A percentile compares a stretch with the other conserved stretches of the same genome.
Evolutionary conservation across 108 stramenopile species (phyloP).

Genomic region (Skeletonema grethae): DNA sequence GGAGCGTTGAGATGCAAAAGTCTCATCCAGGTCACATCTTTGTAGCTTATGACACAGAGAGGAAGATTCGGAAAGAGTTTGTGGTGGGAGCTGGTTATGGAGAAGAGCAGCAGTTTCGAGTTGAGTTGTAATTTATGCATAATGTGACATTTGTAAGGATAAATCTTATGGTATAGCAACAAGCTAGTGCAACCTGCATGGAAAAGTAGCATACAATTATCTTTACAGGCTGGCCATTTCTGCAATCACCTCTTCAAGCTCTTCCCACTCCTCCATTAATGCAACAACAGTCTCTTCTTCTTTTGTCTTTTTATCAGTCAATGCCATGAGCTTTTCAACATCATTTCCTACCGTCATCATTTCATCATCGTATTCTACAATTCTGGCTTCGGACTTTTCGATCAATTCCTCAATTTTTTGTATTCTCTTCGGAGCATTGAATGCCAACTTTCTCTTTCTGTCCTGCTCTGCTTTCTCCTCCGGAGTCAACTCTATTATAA

Average conservation of each 20-base stretch:
- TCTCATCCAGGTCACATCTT: constrained; percentile 61
- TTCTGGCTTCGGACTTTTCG: constrained; percentile 66
- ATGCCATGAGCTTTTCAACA: constrained; percentile 66
- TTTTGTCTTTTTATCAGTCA: constrained; percentile 59
- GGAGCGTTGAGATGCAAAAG: constrained; percentile 28
- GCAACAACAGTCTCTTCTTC: constrained; percentile 55
- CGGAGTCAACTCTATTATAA: constrained; percentile 20
- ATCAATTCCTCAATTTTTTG: constrained; percentile 76
- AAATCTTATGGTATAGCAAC: background rate
- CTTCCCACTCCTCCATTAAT: constrained; percentile 87
- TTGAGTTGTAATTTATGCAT: constrained; percentile 35
- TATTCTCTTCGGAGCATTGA: constrained; percentile 85
- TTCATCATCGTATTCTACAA: constrained; percentile 71
- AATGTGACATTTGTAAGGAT: background rate
- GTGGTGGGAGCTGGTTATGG: constrained; percentile 39
- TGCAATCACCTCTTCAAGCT: constrained; percentile 64
- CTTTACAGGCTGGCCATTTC: constrained; percentile 28
- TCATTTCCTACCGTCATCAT: constrained; percentile 81
- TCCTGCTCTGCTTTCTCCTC: constrained; percentile 53
- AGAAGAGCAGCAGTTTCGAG: constrained; percentile 33
- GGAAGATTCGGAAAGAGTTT: constrained; percentile 31
- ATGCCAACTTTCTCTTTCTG: constrained; percentile 67
- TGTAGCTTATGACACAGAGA: constrained; percentile 50
- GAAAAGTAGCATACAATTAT: background rate
- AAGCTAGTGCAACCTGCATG: background rate